Evolutionary conservation across 2,329 filamentous ascomycete species (phyloP).

Genomic region (Aspergillus pseudotamarii): DNA sequence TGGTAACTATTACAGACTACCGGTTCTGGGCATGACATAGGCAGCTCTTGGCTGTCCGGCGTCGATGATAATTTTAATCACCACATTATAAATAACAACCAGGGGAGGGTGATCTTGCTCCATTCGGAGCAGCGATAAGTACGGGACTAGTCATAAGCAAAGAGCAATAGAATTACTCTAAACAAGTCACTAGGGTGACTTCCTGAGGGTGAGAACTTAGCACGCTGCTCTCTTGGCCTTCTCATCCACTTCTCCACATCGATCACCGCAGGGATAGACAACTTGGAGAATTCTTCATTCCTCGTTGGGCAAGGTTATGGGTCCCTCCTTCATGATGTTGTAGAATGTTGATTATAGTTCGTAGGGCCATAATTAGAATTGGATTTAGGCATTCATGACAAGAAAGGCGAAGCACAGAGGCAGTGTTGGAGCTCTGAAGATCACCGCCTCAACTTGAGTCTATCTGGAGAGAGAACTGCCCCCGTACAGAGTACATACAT

Average conservation of each 20-base stretch:
- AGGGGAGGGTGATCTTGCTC: background rate
- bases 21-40: conserved; percentile 17
- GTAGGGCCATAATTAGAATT: conserved; percentile 4
- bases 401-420: conserved; percentile 15
- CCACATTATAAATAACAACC: conserved; percentile 6
- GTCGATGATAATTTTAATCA: background rate
- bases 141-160: background rate
- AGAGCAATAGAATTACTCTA: background rate
- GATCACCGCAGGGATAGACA: conserved; percentile 16
- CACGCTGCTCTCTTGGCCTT: background rate
- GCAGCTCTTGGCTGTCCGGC: conserved; percentile 21
- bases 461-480: background rate
- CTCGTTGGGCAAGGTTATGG: background rate
- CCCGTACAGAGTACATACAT: background rate
- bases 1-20: conserved; percentile 12
- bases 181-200: background rate
- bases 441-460: conserved; percentile 1
- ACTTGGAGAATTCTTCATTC: background rate
- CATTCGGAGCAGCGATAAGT: background rate
- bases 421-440: conserved; percentile 9
- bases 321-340: background rate
- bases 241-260: conserved; percentile 13
- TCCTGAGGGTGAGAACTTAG: background rate
- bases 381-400: conserved; percentile 18
- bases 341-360: background rate